Conservation (phyloP, 108 stramenopile genomes). For the Fistulifera pelliculosa region DNA sequence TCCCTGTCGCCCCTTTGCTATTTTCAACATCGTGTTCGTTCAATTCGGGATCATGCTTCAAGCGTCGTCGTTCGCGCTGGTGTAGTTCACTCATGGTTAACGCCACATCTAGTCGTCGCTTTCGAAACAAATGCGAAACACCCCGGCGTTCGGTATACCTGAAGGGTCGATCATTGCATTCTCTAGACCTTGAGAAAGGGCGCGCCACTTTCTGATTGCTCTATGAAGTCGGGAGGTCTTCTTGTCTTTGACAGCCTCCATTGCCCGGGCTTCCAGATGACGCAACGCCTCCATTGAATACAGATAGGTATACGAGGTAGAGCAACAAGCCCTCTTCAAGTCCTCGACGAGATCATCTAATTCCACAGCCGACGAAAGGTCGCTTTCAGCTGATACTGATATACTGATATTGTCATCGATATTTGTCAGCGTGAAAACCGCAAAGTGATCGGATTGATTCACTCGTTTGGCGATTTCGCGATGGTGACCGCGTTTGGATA, state of each 20-base stretch:
- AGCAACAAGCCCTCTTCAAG: constrained; percentile 64
- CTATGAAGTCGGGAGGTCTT: constrained; percentile 7
- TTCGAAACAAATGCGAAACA: constrained; percentile 50
- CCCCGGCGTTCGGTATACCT: constrained; percentile 27
- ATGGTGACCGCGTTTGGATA: constrained; percentile 77
- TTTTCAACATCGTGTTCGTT: not conserved
- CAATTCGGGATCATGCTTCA: constrained; percentile 10
- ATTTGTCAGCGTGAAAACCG: constrained; percentile 63
- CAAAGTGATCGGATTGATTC: constrained; percentile 81
- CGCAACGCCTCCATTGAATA: constrained; percentile 53
- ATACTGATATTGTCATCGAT: constrained; percentile 48
- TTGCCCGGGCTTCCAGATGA: constrained; percentile 18
- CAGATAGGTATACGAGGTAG: constrained; percentile 73
- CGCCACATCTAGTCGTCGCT: constrained; percentile 70
- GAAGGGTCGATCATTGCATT: constrained; percentile 55
- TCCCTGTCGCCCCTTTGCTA: not conserved
- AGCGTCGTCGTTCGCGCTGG: constrained; percentile 55
- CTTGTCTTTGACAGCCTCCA: constrained; percentile 5
- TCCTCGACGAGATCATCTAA: constrained; percentile 50
- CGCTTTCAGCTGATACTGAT: constrained; percentile 43
- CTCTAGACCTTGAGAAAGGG: constrained; percentile 63
- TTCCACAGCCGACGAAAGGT: constrained; percentile 30
- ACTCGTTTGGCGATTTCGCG: constrained; percentile 76
- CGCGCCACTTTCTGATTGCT: constrained; percentile 68
- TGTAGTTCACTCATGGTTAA: constrained; percentile 63